Base-by-base conservation (phyloP, 495 filamentous ascomycete species). In the Lasiosphaeria miniovina region DNA sequence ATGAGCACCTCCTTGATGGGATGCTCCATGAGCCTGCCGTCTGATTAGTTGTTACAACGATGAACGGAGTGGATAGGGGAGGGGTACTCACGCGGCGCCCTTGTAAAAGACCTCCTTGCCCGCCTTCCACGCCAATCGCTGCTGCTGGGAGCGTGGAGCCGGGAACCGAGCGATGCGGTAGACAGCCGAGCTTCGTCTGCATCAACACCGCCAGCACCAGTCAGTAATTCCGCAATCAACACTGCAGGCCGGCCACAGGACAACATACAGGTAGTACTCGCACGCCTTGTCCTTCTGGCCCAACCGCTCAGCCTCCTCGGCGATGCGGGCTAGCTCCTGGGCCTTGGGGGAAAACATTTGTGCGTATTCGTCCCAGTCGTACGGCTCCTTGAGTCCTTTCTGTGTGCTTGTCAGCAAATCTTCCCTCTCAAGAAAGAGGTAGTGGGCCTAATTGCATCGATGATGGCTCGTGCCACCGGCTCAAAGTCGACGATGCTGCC, bases 141-240 rank as follows among this genome's bases (percentile, higher is more conserved):
- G 84, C 15, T 77, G 66, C 12, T 65, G 65, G 10, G 75, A 77
- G 17, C 71, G 72, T 1, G 76, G 76, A 10, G 65, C 60, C 1
- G 75, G 76, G 66, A 90, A 90, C 7, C 88, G 83, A 1, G 85
- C 75, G 60, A 90, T 90, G 49, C 88, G 83, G 66, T 88, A 89
- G 38, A 90, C 75, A 17, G 86, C 86, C 0, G 86, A 85, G 6
- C 80, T 83, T 6, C 88, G 85, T 15, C 58, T 54, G 12, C 36
- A 15, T 52, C 4, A 3, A 2, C 49, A 31, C 52, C 0, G 24
- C 52, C 0, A 2, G 24, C 24, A 2, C 24, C 24, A 24, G 24
- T 24, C 24, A 24, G 24, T 2, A 24, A n/a, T n/a, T n/a, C n/a
- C n/a, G n/a, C n/a, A n/a, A n/a, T 24, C 24, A 2, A 24, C 24